Base-by-base conservation (phyloP, 2,329 filamentous ascomycete genomes). In the Colletotrichum chrysophilum region DNA sequence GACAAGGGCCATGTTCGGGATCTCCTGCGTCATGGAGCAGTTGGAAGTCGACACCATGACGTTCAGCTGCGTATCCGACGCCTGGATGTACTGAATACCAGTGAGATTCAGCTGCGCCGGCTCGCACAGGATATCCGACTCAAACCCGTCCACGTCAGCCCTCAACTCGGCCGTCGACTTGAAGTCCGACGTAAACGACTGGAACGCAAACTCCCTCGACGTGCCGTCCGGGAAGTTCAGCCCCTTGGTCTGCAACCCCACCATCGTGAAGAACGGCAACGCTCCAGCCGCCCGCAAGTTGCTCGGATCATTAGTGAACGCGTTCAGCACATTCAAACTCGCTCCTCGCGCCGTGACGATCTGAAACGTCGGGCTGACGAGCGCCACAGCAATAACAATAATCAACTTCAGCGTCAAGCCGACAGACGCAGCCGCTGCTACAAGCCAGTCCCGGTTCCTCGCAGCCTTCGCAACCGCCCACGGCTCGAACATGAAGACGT, bases 111-210 rank as follows among this genome's bases (percentile, higher is more conserved):
- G 30, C 48, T 81, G 65, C 2, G 82, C 84, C 12, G 76, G 58
- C 16, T 82, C 79, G 36, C 85, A 87, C 1, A 81, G 80, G 6
- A 86, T 76, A 0, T 77, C 77, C 7, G 80, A 79, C 6, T 80
- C 76, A 18, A 86, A 84, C 7, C 85, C 84, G 32, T 85, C 81
- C 1, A 87, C 84, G 1, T 77, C 80, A 7, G 83, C 82, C 18
- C 78, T 78, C 10, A 85, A 67, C 16, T 80, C 78, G 18, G 78
- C 82, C 21, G 77, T 76, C 2, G 69, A 66, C 1, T 79, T 69
- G 16, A 80, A 64, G 21, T 81, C 74, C 13, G 80, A 76, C 7
- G 76, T 62, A 43, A 86, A 86, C 3, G 80, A 79, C 38, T 85
- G 82, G 38, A 84, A 86, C 7, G 85, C 84, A 65, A 81, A 83